Evolutionary conservation across 768 basidiomycete genomes (phyloP), one percentile per base, ranked within the genome.

Genomic region (Suillus discolor): DNA sequence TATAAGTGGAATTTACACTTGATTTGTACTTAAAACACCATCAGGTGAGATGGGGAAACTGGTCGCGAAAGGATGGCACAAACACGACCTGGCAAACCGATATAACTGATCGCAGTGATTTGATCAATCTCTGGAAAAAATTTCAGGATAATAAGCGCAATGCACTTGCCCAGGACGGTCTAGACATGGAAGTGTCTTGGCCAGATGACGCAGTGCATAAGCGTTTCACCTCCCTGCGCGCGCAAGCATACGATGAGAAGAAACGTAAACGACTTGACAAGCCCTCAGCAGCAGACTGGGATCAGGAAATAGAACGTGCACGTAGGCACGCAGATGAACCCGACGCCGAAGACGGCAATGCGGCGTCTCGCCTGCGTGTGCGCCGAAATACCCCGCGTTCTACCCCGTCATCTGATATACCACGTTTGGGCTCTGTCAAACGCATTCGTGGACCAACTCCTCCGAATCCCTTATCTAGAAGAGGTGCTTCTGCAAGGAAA

Each of bases 21-120:
- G 9, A 31, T 59, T 23, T 31, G 38, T 55, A n/a, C 53, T 34
- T 53, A 57, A 31, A 31, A 36, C 41, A 59, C 36, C n/a, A 62
- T 57, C 65, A 88, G 85, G 83, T 85, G 5, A 75, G 78, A 66
- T 88, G 87, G 87, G 78, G 73, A 23, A 74, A 77, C 45, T 89
- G 87, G 87, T 71, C 71, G 25, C 83, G 87, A 31, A 49, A 64
- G 2, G 83, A 88, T 68, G 84, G 82, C 0, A 84, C 87, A 8
- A 84, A 83, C 67, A 83, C 82, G 2, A 87, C 87, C 8, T 89
- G 87, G 87, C 72, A 82, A 45, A 74, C 72, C 28, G 71, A 72
- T 16, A 57, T 65, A 34, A 67, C 73, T 25, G 70, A 75, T 7
- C 65, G 64, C 5, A 7, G 44, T 6, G 55, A 66, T 3, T 54